phyloP scores from a whole-genome alignment of 805 yeast genomes.

The Komagataella kurtzmanii region DNA sequence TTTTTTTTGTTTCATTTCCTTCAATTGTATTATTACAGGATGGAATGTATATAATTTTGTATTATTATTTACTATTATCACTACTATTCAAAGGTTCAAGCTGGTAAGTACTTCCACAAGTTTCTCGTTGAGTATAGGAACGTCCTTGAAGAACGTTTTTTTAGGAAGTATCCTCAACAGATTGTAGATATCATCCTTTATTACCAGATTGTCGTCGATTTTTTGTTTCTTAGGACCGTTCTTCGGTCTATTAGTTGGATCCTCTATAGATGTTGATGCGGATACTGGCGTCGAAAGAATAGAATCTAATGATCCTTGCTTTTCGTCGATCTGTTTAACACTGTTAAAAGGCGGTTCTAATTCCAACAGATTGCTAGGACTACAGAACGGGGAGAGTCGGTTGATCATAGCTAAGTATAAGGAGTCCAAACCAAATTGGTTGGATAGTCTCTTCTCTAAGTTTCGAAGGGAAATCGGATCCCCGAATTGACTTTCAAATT shows the following conservation, averaged over 20 bases:
- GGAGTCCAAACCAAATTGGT: background rate
- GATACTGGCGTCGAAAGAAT: constrained; percentile 16
- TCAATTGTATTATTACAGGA: background rate
- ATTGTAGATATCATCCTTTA: constrained; percentile 30
- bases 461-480: constrained; percentile 53
- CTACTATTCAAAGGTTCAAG: background rate
- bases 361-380: constrained; percentile 1
- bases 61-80: background rate
- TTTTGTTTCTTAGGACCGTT: constrained; percentile 5
- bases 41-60: background rate
- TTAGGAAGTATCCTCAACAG: constrained; percentile 48
- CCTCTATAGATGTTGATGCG: constrained; percentile 21
- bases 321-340: constrained; percentile 21
- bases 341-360: constrained; percentile 23
- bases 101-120: background rate
- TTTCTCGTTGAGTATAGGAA: background rate
- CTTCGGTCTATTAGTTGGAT: constrained; percentile 1
- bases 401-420: background rate
- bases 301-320: background rate
- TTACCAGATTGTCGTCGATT: constrained; percentile 12
- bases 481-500: constrained; percentile 58
- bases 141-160: background rate
- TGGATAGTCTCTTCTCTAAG: constrained; percentile 39
- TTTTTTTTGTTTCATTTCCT: background rate
- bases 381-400: background rate